Evolutionary conservation across 345 rosid genomes (phyloP), one percentile per base, ranked within the genome.

Genomic region (Syzygium grande): DNA sequence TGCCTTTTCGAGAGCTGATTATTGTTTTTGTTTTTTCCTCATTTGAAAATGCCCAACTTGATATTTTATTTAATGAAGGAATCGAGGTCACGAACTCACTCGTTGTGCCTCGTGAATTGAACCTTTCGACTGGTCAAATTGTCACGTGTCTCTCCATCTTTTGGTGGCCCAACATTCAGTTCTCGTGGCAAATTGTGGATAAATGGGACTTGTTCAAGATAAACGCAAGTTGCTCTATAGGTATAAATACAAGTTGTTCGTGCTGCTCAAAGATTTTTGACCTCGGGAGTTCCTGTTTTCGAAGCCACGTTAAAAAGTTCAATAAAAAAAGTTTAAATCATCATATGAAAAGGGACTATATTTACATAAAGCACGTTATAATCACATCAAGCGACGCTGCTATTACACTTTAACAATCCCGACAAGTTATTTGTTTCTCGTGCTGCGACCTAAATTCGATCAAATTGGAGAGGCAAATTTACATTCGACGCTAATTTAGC

Each of bases 241-340:
- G 43, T 4, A 7, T 29, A 73, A 73, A 38, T 0, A 73, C 0
- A 38, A 73, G 27, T 21, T 9, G 0, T 68, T 4, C 27, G 0
- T 73, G 83, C 49, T 19, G 10, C 0, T 0, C 0, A 0, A n/a
- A 73, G 8, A 0, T 19, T 73, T 43, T 68, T 9, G 23, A 30
- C 9, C 79, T 2, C 0, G 46, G 11, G 23, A 68, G 12, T 34
- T 68, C 46, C 46, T 63, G 4, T 17, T 30, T 30, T 16, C 9
- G 79, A 30, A 68, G 4, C 19, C 5, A 68, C 0, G 0, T 68
- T 16, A 30, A 6, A 30, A 65, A 0, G 2, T 29, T 34, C 22
- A 41, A 19, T 7, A 21, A 38, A 19, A 38, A 73, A 73, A 34
- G 4, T 38, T 21, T 19, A 9, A 11, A 73, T 9, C 1, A 0